These are phyloP conservation scores for Trifolium repens DNA, from an alignment of 306 rosid genomes.

Conservation along the genomic window DNA sequence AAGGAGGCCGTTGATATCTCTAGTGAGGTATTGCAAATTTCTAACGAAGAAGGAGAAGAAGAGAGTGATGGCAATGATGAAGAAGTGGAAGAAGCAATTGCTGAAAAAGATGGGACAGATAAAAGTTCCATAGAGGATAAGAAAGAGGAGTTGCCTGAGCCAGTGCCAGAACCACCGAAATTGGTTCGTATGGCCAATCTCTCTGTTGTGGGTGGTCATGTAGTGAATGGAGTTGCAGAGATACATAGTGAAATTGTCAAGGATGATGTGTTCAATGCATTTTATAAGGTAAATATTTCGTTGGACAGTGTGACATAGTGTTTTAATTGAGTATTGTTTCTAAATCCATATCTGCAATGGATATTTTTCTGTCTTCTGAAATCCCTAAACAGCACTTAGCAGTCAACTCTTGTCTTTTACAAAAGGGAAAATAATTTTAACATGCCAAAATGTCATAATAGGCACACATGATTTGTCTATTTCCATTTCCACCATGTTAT, in stretches of 20 bases:
- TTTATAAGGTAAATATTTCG: slow-evolving; percentile 67
- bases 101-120: slow-evolving; percentile 49
- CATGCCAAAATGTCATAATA: slow-evolving; percentile 20
- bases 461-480: slow-evolving; percentile 6
- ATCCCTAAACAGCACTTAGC: slow-evolving; percentile 19
- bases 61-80: slow-evolving; percentile 31
- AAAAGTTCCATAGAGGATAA: slow-evolving; percentile 46
- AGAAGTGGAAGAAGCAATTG: slow-evolving; percentile 40
- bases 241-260: slow-evolving; percentile 96
- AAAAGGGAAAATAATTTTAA: slow-evolving; percentile 3
- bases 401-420: slow-evolving; percentile 23
- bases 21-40: slow-evolving; percentile 48
- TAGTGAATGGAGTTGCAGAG: slow-evolving; percentile 98
- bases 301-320: slow-evolving; percentile 26
- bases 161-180: slow-evolving; percentile 81
- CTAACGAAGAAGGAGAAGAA: slow-evolving; percentile 42
- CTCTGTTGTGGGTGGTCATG: slow-evolving; percentile 95
- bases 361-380: neutral
- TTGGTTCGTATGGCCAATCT: slow-evolving; percentile 97
- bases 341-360: slow-evolving; percentile 2
- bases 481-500: slow-evolving; percentile 29
- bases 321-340: slow-evolving; percentile 31
- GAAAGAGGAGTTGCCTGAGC: slow-evolving; percentile 57
- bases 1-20: slow-evolving; percentile 48
- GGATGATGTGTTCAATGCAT: slow-evolving; percentile 89